Base-by-base conservation (phyloP, 192 early-diverging fungal genomes). In the Coemansia reversa region DNA sequence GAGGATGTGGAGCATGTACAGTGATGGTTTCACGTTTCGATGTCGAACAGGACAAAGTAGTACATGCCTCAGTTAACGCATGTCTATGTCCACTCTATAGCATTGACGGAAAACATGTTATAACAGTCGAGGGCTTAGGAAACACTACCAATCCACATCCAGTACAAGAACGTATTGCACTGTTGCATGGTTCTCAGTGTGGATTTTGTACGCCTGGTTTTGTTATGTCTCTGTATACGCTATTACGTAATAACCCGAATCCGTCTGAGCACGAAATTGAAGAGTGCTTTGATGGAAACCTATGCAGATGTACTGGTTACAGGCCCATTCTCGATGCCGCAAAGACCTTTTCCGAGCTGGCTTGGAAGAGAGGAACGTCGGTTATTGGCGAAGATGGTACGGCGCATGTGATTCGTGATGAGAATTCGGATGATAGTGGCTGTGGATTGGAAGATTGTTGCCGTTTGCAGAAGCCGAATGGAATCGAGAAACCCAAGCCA, bases 141-240 rank as follows among this genome's bases (percentile, higher is more conserved):
- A 84, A 83, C 52, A 56, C 82, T 50, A 76, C 83, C 25, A 81
- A 85, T 63, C 89, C 87, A 3, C 92, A 93, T 65, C 87, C 90
- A 14, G 86, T 88, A 20, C 92, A 95, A 62, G 85, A 91, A 70
- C 83, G 79, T 30, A 84, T 94, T 19, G 90, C 91, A 4, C 64
- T 84, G n/a, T 69, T 82, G 68, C 89, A 92, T 58, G 91, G 90
- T 47, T 91, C 88, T 27, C 93, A 94, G 76, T 94, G 93, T 71
- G 93, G 93, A 33, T 94, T 94, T 83, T 95, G 93, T 61, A 95
- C 93, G 2, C 92, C 93, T 3, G 93, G 93, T 20, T 92, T 95
- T 35, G 92, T 88, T 66, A 93, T 93, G 92, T 91, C 89, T 19
- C 83, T 94, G 35, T 95, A 93, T 73, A 83, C 88, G 16, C 72